phyloP scores from a whole-genome alignment of 176 grass and related monocot species.

The Zea luxurians region DNA sequence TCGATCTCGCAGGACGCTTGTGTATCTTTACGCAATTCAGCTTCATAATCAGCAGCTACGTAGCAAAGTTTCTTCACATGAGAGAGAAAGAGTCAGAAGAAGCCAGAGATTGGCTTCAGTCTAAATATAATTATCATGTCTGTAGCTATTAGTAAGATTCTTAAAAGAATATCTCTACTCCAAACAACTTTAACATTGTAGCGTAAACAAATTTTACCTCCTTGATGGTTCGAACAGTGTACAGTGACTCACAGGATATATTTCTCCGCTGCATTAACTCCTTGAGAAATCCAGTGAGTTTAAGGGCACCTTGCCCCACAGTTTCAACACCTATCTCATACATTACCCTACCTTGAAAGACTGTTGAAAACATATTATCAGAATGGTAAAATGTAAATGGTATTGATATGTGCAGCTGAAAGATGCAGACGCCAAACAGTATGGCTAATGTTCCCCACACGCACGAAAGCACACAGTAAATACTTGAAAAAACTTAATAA shows the following conservation, averaged over 20 bases:
- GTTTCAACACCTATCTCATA: slow-evolving; percentile 81
- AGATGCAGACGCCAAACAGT: not conserved
- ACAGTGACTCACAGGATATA: slow-evolving; percentile 73
- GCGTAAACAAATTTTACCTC: slow-evolving; percentile 55
- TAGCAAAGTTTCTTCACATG: slow-evolving; percentile 87
- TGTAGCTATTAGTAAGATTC: not conserved
- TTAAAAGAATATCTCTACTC: not conserved
- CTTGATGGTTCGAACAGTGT: slow-evolving; percentile 87
- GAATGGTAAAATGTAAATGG: slow-evolving; percentile 15
- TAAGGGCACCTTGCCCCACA: slow-evolving; percentile 80
- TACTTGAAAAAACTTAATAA: slow-evolving; percentile 12
- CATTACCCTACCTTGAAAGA: slow-evolving; percentile 79
- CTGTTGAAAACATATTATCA: slow-evolving; percentile 58
- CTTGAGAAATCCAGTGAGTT: slow-evolving; percentile 91
- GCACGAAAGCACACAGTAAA: not conserved
- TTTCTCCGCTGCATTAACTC: slow-evolving; percentile 74
- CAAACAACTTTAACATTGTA: slow-evolving; percentile 7
- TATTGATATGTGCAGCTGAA: not conserved
- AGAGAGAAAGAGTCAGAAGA: slow-evolving; percentile 31
- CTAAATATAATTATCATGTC: slow-evolving; percentile 14
- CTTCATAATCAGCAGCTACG: slow-evolving; percentile 79
- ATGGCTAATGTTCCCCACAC: not conserved
- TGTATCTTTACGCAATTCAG: slow-evolving; percentile 67
- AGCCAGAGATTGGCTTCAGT: slow-evolving; percentile 7
- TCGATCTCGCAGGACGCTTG: slow-evolving; percentile 68